Evolutionary conservation across 306 rosid genomes (phyloP).

Genomic region (Quercus wislizeni): DNA sequence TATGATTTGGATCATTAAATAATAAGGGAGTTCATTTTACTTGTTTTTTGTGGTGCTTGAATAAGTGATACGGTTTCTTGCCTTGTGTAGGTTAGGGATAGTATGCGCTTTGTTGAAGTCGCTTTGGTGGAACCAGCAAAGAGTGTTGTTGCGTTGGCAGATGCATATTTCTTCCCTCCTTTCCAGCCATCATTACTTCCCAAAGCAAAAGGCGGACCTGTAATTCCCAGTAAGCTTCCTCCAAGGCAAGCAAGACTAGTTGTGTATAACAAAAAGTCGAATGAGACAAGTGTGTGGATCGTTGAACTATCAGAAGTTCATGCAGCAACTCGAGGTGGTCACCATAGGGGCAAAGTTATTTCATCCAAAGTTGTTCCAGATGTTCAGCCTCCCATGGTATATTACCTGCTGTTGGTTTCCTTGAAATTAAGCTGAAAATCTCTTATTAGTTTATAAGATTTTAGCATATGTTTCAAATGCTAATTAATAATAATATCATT

Average conservation of each 20-base stretch:
- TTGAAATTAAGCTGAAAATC: neutral
- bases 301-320: slow-evolving; percentile 71
- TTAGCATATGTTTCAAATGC: too few species aligned
- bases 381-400: slow-evolving; percentile 89
- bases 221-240: slow-evolving; percentile 75
- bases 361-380: slow-evolving; percentile 62
- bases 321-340: slow-evolving; percentile 86
- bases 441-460: too few species aligned
- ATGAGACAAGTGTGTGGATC: slow-evolving; percentile 76
- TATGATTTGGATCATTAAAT: slow-evolving; percentile 8
- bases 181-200: slow-evolving; percentile 84
- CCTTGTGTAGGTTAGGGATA: slow-evolving; percentile 59
- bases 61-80: slow-evolving; percentile 16
- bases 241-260: slow-evolving; percentile 74
- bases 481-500: neutral
- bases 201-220: slow-evolving; percentile 69
- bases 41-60: neutral
- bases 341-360: slow-evolving; percentile 75
- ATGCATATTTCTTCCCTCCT: slow-evolving; percentile 88
- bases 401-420: neutral
- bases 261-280: slow-evolving; percentile 70
- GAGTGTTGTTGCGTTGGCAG: slow-evolving; percentile 76
- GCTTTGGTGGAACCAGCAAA: slow-evolving; percentile 73
- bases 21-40: neutral
- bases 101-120: slow-evolving; percentile 78